A percentile compares a stretch with the other conserved stretches of the same genome.
Evolutionary conservation across 805 yeast genomes (phyloP).

Genomic region (Candida arabinofermentans): DNA sequence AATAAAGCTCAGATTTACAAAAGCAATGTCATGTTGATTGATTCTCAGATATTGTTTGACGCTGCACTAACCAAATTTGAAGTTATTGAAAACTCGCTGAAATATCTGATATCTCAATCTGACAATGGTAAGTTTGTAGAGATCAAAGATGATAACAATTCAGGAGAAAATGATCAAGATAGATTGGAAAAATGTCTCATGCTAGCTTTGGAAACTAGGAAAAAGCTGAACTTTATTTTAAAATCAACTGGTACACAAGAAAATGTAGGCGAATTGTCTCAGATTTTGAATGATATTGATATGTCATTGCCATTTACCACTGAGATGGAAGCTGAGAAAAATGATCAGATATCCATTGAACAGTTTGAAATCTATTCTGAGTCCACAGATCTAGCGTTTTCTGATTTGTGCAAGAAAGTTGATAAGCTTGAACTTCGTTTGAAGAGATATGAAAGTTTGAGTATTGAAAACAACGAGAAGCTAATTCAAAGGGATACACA

Average conservation of each 20-base stretch:
- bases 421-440: slow-evolving; percentile 9
- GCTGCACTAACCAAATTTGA: slow-evolving; percentile 27
- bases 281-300: slow-evolving; percentile 11
- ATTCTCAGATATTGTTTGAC: slow-evolving; percentile 27
- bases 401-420: slow-evolving; percentile 17
- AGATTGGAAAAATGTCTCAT: slow-evolving; percentile 16
- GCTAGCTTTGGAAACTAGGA: slow-evolving; percentile 15
- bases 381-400: slow-evolving; percentile 19
- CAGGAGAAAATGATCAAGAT: slow-evolving; percentile 1
- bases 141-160: not conserved
- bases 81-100: slow-evolving; percentile 12
- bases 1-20: slow-evolving; percentile 23
- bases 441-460: slow-evolving; percentile 6
- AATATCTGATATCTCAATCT: slow-evolving; percentile 1
- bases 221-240: slow-evolving; percentile 6
- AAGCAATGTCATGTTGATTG: slow-evolving; percentile 21
- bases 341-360: not conserved
- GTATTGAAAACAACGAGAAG: no score
- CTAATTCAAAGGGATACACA: no score
- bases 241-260: slow-evolving; percentile 1
- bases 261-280: slow-evolving; percentile 6
- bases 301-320: not conserved
- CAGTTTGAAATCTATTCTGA: slow-evolving; percentile 15
- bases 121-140: not conserved
- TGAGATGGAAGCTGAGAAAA: not conserved